Conservation (phyloP, 2,329 filamentous ascomycete species). For the Colletotrichum noveboracense region DNA sequence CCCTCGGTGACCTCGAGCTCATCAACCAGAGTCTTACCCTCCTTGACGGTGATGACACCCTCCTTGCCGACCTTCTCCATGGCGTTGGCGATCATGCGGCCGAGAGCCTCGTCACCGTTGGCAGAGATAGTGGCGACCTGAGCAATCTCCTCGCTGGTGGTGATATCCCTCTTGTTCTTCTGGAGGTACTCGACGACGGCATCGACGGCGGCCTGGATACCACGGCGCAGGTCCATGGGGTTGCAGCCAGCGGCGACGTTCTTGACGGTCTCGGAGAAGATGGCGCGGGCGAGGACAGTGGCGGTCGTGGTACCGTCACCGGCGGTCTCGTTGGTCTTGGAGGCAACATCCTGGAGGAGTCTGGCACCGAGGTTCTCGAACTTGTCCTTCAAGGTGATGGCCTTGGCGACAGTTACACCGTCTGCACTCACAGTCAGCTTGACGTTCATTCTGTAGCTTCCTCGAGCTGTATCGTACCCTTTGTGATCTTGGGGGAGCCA, state of each 20-base stretch:
- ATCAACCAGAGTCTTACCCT: conserved; percentile 97
- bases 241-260: conserved; percentile 99
- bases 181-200: conserved; percentile 93
- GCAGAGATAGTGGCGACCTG: conserved; percentile 98
- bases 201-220: conserved; percentile 95
- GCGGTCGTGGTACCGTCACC: conserved; percentile 99
- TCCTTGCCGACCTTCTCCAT: conserved; percentile 99
- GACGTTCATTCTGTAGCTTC: neutral
- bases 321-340: conserved; percentile 98
- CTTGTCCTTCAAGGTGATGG: conserved; percentile 94
- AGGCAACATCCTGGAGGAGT: conserved; percentile 96
- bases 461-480: conserved; percentile 66
- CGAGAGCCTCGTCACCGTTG: conserved; percentile 92
- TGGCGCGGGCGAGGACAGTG: conserved; percentile 94
- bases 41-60: conserved; percentile 99
- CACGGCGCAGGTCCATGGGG: conserved; percentile 97
- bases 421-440: conserved; percentile 55
- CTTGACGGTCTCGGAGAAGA: conserved; percentile 99
- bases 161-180: conserved; percentile 97
- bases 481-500: conserved; percentile 99
- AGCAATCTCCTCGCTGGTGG: conserved; percentile 94
- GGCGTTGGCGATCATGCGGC: conserved; percentile 92
- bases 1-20: conserved; percentile 99
- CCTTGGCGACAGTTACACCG: conserved; percentile 88
- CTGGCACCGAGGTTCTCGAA: conserved; percentile 99